Evolutionary conservation across 441 rosid genomes (phyloP).

Genomic region (Populus hybrid): DNA sequence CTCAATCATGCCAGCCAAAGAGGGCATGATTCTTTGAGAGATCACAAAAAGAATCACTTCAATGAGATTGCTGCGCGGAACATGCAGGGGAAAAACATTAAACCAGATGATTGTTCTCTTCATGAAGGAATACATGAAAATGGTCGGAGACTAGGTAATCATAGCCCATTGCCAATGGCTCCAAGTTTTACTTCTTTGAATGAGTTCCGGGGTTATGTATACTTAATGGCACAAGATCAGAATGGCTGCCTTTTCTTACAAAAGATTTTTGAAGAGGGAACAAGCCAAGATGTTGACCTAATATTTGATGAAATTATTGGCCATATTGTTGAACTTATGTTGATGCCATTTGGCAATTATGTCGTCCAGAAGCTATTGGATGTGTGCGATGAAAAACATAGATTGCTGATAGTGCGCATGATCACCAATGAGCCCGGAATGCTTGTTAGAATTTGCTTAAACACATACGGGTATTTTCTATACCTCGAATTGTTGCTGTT

Average conservation of each 20-base stretch:
- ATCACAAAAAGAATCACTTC: constrained; percentile 25
- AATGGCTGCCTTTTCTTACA: constrained; percentile 68
- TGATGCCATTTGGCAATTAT: constrained; percentile 78
- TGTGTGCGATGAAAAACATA: constrained; percentile 59
- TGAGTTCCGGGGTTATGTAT: constrained; percentile 47
- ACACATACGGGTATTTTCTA: constrained; percentile 67
- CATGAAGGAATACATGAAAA: constrained; percentile 23
- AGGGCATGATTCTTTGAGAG: constrained; percentile 18
- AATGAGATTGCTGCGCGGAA: constrained; percentile 25
- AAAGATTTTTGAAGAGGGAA: constrained; percentile 64
- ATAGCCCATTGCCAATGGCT: constrained; percentile 19
- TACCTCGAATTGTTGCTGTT: background rate
- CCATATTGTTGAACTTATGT: constrained; percentile 56
- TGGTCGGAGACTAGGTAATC: constrained; percentile 15
- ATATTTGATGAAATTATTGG: constrained; percentile 48
- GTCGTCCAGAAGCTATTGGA: constrained; percentile 73
- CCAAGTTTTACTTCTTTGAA: constrained; percentile 38
- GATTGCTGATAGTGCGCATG: constrained; percentile 38
- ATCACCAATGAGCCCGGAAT: constrained; percentile 48
- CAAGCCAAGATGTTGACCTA: constrained; percentile 29
- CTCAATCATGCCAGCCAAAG: constrained; percentile 24
- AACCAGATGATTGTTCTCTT: constrained; percentile 14
- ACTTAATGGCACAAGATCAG: constrained; percentile 68
- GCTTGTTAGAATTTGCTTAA: constrained; percentile 58
- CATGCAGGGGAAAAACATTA: constrained; percentile 23